Conservation (phyloP, 192 early-diverging fungal genomes). For the Gigaspora rosea region DNA sequence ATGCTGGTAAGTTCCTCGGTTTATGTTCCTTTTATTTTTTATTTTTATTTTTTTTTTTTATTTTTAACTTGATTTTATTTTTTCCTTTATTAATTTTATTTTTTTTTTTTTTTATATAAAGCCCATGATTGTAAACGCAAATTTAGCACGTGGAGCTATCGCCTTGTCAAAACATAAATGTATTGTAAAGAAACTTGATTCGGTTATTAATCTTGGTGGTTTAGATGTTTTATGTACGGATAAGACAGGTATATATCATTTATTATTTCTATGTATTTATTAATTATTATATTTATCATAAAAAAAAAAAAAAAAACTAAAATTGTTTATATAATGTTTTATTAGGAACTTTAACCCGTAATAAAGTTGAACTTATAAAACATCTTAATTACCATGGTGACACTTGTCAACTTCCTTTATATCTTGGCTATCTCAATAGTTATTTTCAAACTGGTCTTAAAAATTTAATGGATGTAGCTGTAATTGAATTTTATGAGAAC, state of each 20-base stretch:
- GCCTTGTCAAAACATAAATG: constrained; percentile 45
- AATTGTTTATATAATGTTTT: background rate
- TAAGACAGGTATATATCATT: constrained; percentile 43
- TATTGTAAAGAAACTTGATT: constrained; percentile 52
- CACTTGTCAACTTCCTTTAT: constrained; percentile 29
- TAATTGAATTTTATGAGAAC: constrained; percentile 42
- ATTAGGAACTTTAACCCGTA: constrained; percentile 45
- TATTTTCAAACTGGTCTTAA: constrained; percentile 52
- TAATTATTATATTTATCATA: background rate
- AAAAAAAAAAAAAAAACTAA: too few species aligned
- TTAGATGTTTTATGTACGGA: constrained; percentile 52
- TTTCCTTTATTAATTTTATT: background rate
- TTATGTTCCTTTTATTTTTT: background rate
- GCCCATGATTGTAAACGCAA: constrained; percentile 57
- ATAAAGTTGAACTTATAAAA: constrained; percentile 44
- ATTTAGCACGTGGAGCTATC: constrained; percentile 49
- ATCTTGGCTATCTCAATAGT: constrained; percentile 49
- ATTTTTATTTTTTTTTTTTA: background rate
- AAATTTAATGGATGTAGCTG: constrained; percentile 50
- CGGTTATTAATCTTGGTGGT: constrained; percentile 51
- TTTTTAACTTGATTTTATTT: too few species aligned
- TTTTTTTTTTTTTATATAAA: background rate
- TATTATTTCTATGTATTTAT: too few species aligned
- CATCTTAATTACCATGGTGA: constrained; percentile 40
- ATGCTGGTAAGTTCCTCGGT: constrained; percentile 41